Evolutionary conservation across 2,329 filamentous ascomycete genomes (phyloP), one percentile per base, ranked within the genome.

Genomic region (Alternaria burnsii): DNA sequence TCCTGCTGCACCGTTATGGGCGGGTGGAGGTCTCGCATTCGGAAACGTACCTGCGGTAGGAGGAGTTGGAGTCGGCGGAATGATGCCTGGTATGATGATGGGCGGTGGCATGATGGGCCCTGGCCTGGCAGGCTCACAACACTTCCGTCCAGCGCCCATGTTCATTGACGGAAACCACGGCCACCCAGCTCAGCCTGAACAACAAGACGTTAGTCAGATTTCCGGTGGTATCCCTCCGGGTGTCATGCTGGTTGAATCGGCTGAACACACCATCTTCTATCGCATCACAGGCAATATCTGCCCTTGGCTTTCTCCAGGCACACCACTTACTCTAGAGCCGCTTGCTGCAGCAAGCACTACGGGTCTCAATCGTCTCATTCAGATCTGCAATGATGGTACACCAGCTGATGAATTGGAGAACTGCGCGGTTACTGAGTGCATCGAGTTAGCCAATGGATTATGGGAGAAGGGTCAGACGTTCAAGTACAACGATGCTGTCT

Each of bases 401-500:
- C 28, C 47, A 0, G 46, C 47, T 0, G 70, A 67, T 5, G 70
- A 74, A n/a, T 69, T 67, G 26, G 65, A 73, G 48, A 73, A 74
- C 8, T 71, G 66, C 44, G 74, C 72, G 0, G 52, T 78, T 11
- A 76, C 72, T 0, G 73, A 78, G 67, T 76, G 74, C 40, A 71
- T 76, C 52, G 75, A 78, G 63, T 54, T 76, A 56, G 74, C 72
- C 2, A 74, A 71, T 60, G 75, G 74, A 5, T 16, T 72, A 55
- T 78, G 72, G 73, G 74, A 73, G 59, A 76, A 77, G 64, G 74
- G 76, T 1, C 70, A 72, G 59, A 76, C 72, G 20, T 77, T 76
- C 68, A 69, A 74, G 55, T 73, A 66, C 52, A 71, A 68, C 2
- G 72, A 72, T 60, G 70, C 72, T 9, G 70, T 74, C 38, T 67